Conservation (phyloP, 768 basidiomycete genomes). For the Grammothele lineata region DNA sequence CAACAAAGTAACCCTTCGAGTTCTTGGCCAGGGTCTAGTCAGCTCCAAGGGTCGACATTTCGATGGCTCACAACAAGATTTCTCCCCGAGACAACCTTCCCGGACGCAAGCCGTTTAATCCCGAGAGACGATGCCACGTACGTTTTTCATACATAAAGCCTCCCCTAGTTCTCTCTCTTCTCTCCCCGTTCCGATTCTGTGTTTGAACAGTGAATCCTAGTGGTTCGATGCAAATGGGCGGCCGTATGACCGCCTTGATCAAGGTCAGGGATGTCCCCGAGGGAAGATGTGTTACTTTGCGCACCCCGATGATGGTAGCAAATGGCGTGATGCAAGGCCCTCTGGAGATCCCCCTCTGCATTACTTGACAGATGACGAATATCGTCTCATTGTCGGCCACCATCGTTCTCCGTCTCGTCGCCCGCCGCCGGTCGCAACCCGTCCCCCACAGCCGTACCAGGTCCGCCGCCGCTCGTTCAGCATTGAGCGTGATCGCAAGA, state of each 20-base stretch:
- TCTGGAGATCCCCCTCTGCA: constrained; percentile 12
- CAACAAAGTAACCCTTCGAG: too few relatives aligned
- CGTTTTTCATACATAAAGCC: too few relatives aligned
- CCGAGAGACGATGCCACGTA: constrained; percentile 15
- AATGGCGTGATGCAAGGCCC: constrained; percentile 8
- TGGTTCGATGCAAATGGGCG: constrained; percentile 14
- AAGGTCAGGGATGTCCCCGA: constrained; percentile 10
- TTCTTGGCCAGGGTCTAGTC: too few relatives aligned
- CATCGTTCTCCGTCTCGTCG: constrained; percentile 10
- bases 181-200: neutral
- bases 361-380: constrained; percentile 12
- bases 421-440: too few relatives aligned
- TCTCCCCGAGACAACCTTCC: constrained; percentile 4
- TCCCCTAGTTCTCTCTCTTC: neutral
- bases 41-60: too few relatives aligned
- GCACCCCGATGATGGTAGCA: constrained; percentile 9
- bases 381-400: constrained; percentile 9
- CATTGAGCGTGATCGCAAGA: neutral
- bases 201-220: neutral
- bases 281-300: constrained; percentile 9
- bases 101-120: constrained; percentile 8
- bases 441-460: neutral
- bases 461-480: constrained; percentile 6
- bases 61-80: constrained; percentile 1
- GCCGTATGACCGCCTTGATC: constrained; percentile 7